A percentile compares a stretch with the other conserved stretches of the same genome.
Conservation (phyloP, 257 asterid genomes). For the Avicennia marina region DNA sequence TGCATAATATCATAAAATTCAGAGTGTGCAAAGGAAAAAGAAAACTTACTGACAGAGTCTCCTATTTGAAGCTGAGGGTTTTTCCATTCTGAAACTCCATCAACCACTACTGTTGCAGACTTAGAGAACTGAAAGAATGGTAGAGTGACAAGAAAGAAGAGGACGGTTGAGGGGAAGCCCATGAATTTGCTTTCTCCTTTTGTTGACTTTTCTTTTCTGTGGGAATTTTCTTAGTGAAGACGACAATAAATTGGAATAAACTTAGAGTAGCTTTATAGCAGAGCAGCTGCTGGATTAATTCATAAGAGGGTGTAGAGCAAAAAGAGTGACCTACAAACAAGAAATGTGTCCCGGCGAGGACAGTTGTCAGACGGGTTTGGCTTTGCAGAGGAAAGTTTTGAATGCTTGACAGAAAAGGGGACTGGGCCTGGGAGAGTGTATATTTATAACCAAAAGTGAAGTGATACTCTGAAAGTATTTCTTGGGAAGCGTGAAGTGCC, state of each 20-base stretch:
- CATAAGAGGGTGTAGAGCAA: neutral
- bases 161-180: slow-evolving; percentile 23
- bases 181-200: neutral
- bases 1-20: no score
- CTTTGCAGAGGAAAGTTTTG: slow-evolving; percentile 41
- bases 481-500: neutral
- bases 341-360: slow-evolving; percentile 18
- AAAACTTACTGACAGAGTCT: slow-evolving; percentile 74
- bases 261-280: no score
- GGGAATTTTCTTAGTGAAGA: neutral
- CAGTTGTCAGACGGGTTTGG: slow-evolving; percentile 50
- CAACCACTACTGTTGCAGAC: slow-evolving; percentile 59
- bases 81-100: slow-evolving; percentile 77
- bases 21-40: neutral
- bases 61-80: slow-evolving; percentile 70
- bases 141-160: slow-evolving; percentile 26
- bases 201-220: neutral
- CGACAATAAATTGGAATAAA: no score
- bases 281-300: no score
- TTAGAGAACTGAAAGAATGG: slow-evolving; percentile 28
- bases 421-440: slow-evolving; percentile 37
- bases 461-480: no score
- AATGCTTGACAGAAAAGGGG: slow-evolving; percentile 26
- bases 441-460: no score
- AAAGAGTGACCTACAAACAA: neutral